phyloP scores from a whole-genome alignment of 768 basidiomycete genomes.

The Lentinula lateritia region DNA sequence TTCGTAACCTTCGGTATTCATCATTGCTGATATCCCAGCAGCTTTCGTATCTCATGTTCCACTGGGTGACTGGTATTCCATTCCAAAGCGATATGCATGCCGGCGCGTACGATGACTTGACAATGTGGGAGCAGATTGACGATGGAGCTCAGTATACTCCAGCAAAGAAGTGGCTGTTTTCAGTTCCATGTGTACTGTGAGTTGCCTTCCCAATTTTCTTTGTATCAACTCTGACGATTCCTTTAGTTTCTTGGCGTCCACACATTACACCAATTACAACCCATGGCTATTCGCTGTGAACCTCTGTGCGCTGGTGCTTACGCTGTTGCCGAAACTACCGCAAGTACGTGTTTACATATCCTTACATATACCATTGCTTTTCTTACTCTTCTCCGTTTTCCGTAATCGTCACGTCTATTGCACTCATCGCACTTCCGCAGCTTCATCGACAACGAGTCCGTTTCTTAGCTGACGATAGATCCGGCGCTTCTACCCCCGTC shows the following conservation, averaged over 20 bases:
- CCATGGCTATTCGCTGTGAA: constrained; percentile 92
- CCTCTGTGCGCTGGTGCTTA: constrained; percentile 69
- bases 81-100: constrained; percentile 84
- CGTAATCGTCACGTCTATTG: not conserved
- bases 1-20: not conserved
- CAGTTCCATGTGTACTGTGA: constrained; percentile 84
- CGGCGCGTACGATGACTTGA: constrained; percentile 96
- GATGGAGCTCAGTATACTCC: constrained; percentile 98
- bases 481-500: constrained; percentile 62
- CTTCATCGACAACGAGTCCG: constrained; percentile 80
- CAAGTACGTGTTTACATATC: constrained; percentile 46
- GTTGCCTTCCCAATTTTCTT: constrained; percentile 19
- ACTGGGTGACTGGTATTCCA: constrained; percentile 95
- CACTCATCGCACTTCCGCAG: constrained; percentile 29
- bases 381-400: not conserved
- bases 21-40: constrained; percentile 21
- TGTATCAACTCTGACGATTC: constrained; percentile 10
- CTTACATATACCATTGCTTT: not conserved
- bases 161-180: constrained; percentile 94
- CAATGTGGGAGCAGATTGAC: constrained; percentile 99
- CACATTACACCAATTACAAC: constrained; percentile 97
- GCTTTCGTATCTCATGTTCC: constrained; percentile 98
- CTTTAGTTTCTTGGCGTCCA: constrained; percentile 87
- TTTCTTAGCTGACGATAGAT: constrained; percentile 60
- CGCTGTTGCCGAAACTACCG: constrained; percentile 94